These are phyloP conservation scores for Dactylellina parvicollis DNA, from an alignment of 2,329 filamentous ascomycete species.

Conservation along the genomic window DNA sequence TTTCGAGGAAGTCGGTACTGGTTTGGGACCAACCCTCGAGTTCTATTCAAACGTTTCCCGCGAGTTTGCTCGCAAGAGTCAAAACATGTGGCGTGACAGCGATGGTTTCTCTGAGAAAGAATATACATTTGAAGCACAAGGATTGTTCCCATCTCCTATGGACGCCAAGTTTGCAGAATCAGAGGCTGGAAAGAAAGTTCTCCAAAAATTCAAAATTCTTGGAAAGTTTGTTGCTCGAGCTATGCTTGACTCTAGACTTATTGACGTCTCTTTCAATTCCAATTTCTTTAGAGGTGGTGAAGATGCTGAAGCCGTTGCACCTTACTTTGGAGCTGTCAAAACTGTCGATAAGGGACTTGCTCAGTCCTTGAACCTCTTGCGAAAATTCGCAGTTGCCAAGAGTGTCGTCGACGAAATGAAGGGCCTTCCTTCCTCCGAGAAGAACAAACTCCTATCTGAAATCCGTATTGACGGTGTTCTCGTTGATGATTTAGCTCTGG, in stretches of 20 bases:
- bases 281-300: constrained; percentile 97
- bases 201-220: constrained; percentile 89
- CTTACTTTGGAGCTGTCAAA: constrained; percentile 88
- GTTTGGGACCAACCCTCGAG: constrained; percentile 91
- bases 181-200: constrained; percentile 84
- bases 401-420: constrained; percentile 80
- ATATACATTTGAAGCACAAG: constrained; percentile 83
- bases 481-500: constrained; percentile 87
- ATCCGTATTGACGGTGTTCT: constrained; percentile 79
- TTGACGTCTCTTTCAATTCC: constrained; percentile 95
- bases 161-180: constrained; percentile 77
- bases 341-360: constrained; percentile 87
- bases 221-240: constrained; percentile 97
- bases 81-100: constrained; percentile 94
- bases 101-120: constrained; percentile 78
- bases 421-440: constrained; percentile 73
- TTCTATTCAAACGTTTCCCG: constrained; percentile 98
- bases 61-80: constrained; percentile 96
- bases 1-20: constrained; percentile 97
- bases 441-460: constrained; percentile 73
- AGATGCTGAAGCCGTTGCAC: constrained; percentile 70
- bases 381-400: constrained; percentile 85
- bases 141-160: constrained; percentile 91
- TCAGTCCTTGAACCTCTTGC: constrained; percentile 83
- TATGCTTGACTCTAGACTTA: constrained; percentile 97